Percentiles rank a stretch among this genome's conserved stretches.
Evolutionary conservation across 257 asterid species (phyloP).

Genomic region (Voacanga thouarsii): DNA sequence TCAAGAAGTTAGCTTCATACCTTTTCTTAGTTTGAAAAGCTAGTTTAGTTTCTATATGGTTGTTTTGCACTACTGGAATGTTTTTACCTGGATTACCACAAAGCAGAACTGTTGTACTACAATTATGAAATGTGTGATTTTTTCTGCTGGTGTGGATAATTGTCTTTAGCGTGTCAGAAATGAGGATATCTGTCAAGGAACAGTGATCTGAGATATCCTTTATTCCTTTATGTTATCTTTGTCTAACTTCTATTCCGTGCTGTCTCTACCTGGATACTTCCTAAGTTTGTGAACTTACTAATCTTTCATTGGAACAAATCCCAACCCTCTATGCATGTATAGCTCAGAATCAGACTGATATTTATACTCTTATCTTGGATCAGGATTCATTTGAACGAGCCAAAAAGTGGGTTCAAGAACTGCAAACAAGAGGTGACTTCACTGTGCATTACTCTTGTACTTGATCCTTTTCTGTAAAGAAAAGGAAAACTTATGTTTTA

Average conservation of each 20-base stretch:
- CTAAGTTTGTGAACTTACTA: background rate
- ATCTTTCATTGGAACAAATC: background rate
- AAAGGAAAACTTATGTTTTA: background rate
- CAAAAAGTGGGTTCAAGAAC: constrained; percentile 34
- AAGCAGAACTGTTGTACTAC: background rate
- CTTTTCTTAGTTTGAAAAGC: no score
- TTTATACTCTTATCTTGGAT: background rate
- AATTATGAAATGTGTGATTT: background rate
- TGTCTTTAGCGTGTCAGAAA: background rate
- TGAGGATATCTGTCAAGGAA: background rate
- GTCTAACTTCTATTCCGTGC: background rate
- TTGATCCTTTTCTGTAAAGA: background rate
- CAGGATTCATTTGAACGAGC: constrained; percentile 16
- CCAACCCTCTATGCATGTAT: background rate
- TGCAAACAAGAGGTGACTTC: constrained; percentile 26
- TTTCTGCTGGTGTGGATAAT: background rate
- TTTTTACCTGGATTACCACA: background rate
- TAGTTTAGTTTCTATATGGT: no score
- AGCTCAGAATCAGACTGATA: background rate
- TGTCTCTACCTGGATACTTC: background rate
- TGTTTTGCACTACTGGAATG: background rate
- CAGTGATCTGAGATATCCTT: background rate
- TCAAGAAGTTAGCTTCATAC: no score
- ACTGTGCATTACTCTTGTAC: background rate
- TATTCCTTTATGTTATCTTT: background rate